Evolutionary conservation across 179 eudicot genomes (phyloP), one percentile per base, ranked within the genome.

Genomic region (Corrigiola litoralis): DNA sequence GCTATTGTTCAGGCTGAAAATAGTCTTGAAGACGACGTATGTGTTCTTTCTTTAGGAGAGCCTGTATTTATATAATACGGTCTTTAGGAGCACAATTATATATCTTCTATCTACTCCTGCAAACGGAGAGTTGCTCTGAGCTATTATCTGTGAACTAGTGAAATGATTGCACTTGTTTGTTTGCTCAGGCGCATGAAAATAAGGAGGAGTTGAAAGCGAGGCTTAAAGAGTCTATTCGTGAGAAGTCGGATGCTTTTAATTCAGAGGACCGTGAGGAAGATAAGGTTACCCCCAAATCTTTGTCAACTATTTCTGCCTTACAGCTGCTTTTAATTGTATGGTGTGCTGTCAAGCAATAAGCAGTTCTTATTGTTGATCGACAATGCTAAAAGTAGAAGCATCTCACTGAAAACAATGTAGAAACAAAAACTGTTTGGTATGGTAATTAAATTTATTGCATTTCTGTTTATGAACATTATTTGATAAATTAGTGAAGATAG

Each of bases 1-100:
- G 96, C 99, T 64, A 85, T 95, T 68, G 99, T 88, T 65, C 84
- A 86, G 78, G 96, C 85, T 46, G 99, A 94, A 77, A 74, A 69
- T 58, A 64, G 70, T 77, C 84, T 95, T 73, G 99, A 82, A 76
- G 61, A 34, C 25, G 89, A 88, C 17, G 99, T 87, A 89, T 41
- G 88, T 75, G 42, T 69, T 61, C 77, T 48, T 77, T 65, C 75
- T 67, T 68, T 55, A 16, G 46, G 55, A 74, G 66, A 57, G 69
- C 51, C 63, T 67, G n/a, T n/a, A n/a, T 53, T 25, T 37, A 47
- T 75, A 47, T 21, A 51, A 58, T 54, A 52, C 27, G 38, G 44
- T 58, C 6, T 24, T 50, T 25, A 17, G n/a, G n/a, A n/a, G n/a
- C n/a, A n/a, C n/a, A n/a, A n/a, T n/a, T n/a, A n/a, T n/a, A n/a